Percentiles rank a stretch among this genome's conserved stretches.
Conservation (phyloP, 805 yeast species). For the Metschnikowia peoriensis region DNA sequence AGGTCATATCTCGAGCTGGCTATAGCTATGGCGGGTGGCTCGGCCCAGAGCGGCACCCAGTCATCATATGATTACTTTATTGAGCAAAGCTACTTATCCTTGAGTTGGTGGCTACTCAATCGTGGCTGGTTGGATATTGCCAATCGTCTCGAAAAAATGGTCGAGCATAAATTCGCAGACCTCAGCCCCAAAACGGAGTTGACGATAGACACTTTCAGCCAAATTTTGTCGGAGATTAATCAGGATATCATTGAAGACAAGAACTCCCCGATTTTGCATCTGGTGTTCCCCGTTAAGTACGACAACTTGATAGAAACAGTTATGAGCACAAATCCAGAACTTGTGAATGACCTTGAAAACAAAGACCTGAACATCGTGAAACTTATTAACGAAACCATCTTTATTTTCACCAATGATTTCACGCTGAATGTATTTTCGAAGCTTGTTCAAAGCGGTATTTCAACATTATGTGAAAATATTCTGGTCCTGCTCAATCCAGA, state of each 20-base stretch:
- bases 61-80: conserved; percentile 48
- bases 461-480: conserved; percentile 36
- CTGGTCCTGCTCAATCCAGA: conserved; percentile 25
- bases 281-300: conserved; percentile 37
- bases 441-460: conserved; percentile 33
- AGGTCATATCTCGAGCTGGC: conserved; percentile 81
- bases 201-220: conserved; percentile 57
- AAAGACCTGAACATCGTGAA: conserved; percentile 37
- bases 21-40: conserved; percentile 61
- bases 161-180: conserved; percentile 57
- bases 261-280: conserved; percentile 19
- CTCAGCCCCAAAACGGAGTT: conserved; percentile 75
- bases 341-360: conserved; percentile 35
- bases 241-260: conserved; percentile 20
- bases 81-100: conserved; percentile 80
- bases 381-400: conserved; percentile 46
- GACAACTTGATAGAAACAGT: conserved; percentile 46
- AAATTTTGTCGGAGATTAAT: conserved; percentile 27
- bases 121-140: conserved; percentile 72
- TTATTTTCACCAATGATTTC: conserved; percentile 35
- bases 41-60: conserved; percentile 13
- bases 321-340: conserved; percentile 45
- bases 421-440: conserved; percentile 31
- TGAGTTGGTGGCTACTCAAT: conserved; percentile 92
- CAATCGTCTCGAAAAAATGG: conserved; percentile 51